Percentiles rank a stretch among this genome's conserved stretches.
These are phyloP conservation scores for Tylopilus orsonianus DNA, from an alignment of 1,284 basidiomycete genomes.

Conservation along the genomic window DNA sequence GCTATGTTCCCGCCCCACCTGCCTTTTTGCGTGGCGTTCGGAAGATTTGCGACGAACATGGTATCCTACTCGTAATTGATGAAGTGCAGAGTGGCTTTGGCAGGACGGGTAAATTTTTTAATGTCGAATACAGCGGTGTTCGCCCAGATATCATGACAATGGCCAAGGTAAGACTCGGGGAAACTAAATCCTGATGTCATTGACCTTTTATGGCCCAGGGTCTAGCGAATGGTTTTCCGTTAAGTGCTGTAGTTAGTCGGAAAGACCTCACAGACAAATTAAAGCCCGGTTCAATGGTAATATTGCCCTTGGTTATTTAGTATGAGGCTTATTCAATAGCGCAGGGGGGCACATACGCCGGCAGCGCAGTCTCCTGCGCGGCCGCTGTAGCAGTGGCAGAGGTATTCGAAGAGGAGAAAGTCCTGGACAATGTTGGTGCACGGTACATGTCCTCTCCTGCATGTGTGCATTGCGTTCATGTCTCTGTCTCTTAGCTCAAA, in stretches of 20 bases:
- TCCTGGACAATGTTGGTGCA: conserved; percentile 75
- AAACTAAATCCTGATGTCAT: not conserved
- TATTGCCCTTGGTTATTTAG: conserved; percentile 7
- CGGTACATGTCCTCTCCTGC: conserved; percentile 43
- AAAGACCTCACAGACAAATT: conserved; percentile 84
- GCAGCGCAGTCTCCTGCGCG: conserved; percentile 87
- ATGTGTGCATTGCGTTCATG: conserved; percentile 2
- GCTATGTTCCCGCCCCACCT: conserved; percentile 87
- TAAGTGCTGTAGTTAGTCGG: conserved; percentile 82
- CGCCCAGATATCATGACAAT: conserved; percentile 86
- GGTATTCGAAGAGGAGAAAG: conserved; percentile 73
- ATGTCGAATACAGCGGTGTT: conserved; percentile 77
- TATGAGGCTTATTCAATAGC: conserved; percentile 8
- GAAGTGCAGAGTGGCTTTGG: conserved; percentile 93
- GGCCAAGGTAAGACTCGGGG: conserved; percentile 63
- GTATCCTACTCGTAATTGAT: conserved; percentile 80
- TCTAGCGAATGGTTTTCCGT: conserved; percentile 91
- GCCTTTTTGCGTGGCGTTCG: conserved; percentile 81
- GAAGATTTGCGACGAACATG: conserved; percentile 83
- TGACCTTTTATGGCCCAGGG: conserved; percentile 47
- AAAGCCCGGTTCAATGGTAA: conserved; percentile 77
- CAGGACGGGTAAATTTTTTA: conserved; percentile 86
- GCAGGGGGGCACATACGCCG: conserved; percentile 87
- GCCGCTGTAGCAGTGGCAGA: conserved; percentile 83
- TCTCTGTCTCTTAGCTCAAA: conserved; percentile 50